A percentile compares a stretch with the other conserved stretches of the same genome.
Conservation (phyloP, 1,284 basidiomycete genomes). For the Cutaneotrichosporon sp. region DNA sequence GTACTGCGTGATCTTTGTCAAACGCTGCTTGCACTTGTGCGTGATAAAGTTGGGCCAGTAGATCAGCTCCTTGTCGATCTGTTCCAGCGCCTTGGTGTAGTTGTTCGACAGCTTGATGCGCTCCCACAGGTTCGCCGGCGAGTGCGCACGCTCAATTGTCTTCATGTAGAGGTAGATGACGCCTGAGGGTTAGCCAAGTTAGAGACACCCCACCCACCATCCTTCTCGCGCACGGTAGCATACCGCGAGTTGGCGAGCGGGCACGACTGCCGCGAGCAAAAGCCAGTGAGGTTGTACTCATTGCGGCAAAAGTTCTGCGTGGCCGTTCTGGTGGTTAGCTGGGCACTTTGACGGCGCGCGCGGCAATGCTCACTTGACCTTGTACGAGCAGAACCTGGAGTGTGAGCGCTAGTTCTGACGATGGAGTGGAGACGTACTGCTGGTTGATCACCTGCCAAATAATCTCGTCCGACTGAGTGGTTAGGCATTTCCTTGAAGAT, state of each 20-base stretch:
- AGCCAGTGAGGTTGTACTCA: constrained; percentile 97
- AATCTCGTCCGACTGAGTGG: constrained; percentile 80
- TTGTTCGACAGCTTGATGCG: constrained; percentile 86
- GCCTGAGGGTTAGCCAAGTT: constrained; percentile 53
- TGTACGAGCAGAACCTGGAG: constrained; percentile 79
- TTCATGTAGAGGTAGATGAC: constrained; percentile 94
- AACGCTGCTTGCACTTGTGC: constrained; percentile 98
- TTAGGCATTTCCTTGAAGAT: constrained; percentile 11
- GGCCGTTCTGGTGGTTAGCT: constrained; percentile 58
- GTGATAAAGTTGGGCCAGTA: constrained; percentile 98
- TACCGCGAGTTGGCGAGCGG: constrained; percentile 95
- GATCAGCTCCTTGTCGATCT: constrained; percentile 92
- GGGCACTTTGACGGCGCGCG: too few relatives aligned
- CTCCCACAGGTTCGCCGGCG: constrained; percentile 97
- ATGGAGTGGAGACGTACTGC: constrained; percentile 53
- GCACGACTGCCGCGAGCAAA: constrained; percentile 93
- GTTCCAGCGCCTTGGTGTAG: constrained; percentile 89
- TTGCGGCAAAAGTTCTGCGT: constrained; percentile 98
- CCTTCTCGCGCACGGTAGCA: constrained; percentile 92
- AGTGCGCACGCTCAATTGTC: constrained; percentile 94
- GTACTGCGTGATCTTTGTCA: constrained; percentile 99
- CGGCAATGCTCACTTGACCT: constrained; percentile 74
- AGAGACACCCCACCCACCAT: constrained; percentile 57
- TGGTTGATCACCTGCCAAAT: constrained; percentile 92
- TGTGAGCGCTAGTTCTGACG: background rate